These are phyloP conservation scores for Penicillium arizonense DNA, from an alignment of 495 filamentous ascomycete genomes.

Conservation along the genomic window DNA sequence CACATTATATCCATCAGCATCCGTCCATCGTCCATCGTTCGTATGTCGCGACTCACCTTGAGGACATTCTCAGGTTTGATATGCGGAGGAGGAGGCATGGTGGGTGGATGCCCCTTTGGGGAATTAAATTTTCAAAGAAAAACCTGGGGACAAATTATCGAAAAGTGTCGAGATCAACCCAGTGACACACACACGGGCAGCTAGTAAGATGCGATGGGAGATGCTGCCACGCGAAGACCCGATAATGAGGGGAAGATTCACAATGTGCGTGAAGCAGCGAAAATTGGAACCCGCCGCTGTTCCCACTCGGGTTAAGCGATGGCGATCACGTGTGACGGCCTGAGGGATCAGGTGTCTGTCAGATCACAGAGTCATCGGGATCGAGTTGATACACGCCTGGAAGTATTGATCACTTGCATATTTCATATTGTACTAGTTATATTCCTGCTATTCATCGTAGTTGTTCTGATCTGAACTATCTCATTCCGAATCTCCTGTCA, in stretches of 20 bases:
- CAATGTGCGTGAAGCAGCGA: slow-evolving; percentile 45
- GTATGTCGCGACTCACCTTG: slow-evolving; percentile 55
- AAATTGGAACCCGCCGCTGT: slow-evolving; percentile 30
- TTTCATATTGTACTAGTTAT: background rate
- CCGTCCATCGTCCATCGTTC: background rate
- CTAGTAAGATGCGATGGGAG: slow-evolving; percentile 23
- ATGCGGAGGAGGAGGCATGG: slow-evolving; percentile 92
- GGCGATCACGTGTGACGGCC: slow-evolving; percentile 29
- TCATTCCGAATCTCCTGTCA: background rate
- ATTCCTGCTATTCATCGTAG: background rate
- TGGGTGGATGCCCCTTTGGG: slow-evolving; percentile 47
- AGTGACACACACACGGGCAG: slow-evolving; percentile 26
- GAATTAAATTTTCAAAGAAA: slow-evolving; percentile 8
- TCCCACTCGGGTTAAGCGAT: slow-evolving; percentile 46
- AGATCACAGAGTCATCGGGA: too few species aligned
- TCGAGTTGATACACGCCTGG: too few species aligned
- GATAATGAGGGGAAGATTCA: slow-evolving; percentile 29
- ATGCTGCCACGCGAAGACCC: slow-evolving; percentile 45
- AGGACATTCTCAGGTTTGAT: slow-evolving; percentile 99
- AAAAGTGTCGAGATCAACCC: slow-evolving; percentile 1
- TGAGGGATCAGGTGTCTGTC: background rate
- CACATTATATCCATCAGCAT: slow-evolving; percentile 10
- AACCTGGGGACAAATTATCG: background rate
- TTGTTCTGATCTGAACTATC: slow-evolving; percentile 1
- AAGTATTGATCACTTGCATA: background rate